Base-by-base conservation (phyloP, 2,329 filamentous ascomycete species). In the Trichoderma koningiopsis region DNA sequence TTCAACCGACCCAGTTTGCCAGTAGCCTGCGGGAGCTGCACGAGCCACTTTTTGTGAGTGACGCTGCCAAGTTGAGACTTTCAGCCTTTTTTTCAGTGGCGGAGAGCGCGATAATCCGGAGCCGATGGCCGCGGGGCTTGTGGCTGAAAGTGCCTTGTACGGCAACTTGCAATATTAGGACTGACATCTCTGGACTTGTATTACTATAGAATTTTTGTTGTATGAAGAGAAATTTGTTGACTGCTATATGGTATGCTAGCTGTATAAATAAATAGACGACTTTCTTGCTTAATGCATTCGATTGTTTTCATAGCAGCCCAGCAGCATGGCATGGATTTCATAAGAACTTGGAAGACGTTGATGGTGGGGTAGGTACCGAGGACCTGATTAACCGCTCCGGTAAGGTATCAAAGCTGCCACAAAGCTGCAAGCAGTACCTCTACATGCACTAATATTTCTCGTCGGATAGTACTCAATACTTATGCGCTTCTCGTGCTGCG, bases 1-100 rank as follows among this genome's bases (percentile, higher is more conserved):
- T 73, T 73, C 72, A 72, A 64, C 58, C 70, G 67, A 68, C 61
- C 35, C 69, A 65, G 62, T 65, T 65, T 65, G 62, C 27, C 62
- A 40, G 62, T 68, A 62, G 62, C 68, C 62, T 58, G 68, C 55
- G 56, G 59, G 58, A 60, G 65, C 40, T 49, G 69, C 69, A 70
- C 58, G 65, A 70, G 65, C 69, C 69, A 68, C 64, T 53, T 60
- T 60, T 35, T 35, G 33, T 35, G 33, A 35, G 58, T 61, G 58
- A 68, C 65, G 69, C 60, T 47, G 57, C 52, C 40, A 53, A 16
- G 29, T 58, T 49, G 49, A 29, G 29, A 35, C 22, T 53, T 60
- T 53, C 64, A 35, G 57, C 47, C 58, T 24, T 19, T 53, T 63
- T 55, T 62, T 35, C n/a, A 24, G 33, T 31, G 22, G 64, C 47